A percentile compares a stretch with the other conserved stretches of the same genome.
Conservation (phyloP, 202 grass and related monocot species). For the Digitaria exilis region DNA sequence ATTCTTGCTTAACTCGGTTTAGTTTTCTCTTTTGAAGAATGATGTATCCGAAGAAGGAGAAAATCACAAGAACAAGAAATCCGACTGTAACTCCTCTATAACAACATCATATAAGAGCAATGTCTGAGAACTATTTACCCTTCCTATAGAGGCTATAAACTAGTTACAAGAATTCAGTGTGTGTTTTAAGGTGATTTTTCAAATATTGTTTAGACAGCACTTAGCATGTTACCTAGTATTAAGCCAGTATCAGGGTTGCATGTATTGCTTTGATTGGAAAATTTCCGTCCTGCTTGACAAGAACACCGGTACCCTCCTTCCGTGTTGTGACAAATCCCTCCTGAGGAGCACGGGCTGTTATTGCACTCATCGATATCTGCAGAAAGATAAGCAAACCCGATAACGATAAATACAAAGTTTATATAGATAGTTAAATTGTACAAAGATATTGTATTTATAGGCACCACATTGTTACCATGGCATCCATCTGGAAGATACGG, state of each 20-base stretch:
- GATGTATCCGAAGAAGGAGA: background rate
- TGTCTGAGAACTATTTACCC: background rate
- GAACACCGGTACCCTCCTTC: conserved; percentile 34
- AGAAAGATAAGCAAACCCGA: background rate
- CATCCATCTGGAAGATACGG: conserved; percentile 39
- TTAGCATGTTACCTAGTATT: conserved; percentile 18
- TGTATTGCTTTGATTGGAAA: background rate
- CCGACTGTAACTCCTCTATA: conserved; percentile 3
- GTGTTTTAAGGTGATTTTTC: too few relatives aligned
- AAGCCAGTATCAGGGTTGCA: conserved; percentile 21
- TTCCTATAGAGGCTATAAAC: too few relatives aligned
- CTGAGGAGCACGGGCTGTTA: conserved; percentile 15
- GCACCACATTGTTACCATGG: conserved; percentile 5
- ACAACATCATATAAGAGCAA: background rate
- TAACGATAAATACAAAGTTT: background rate
- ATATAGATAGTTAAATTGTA: background rate
- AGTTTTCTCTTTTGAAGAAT: conserved; percentile 33
- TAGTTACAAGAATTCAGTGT: too few relatives aligned
- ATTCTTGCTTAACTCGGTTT: conserved; percentile 9
- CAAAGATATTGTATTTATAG: background rate
- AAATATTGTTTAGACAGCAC: too few relatives aligned
- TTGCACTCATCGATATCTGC: conserved; percentile 44
- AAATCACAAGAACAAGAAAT: conserved; percentile 11
- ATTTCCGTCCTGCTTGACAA: conserved; percentile 31
- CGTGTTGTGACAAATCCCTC: conserved; percentile 29